Percentiles rank a stretch among this genome's conserved stretches.
phyloP scores from a whole-genome alignment of 116 monocot species.

The Trichopus zeylanicus region DNA sequence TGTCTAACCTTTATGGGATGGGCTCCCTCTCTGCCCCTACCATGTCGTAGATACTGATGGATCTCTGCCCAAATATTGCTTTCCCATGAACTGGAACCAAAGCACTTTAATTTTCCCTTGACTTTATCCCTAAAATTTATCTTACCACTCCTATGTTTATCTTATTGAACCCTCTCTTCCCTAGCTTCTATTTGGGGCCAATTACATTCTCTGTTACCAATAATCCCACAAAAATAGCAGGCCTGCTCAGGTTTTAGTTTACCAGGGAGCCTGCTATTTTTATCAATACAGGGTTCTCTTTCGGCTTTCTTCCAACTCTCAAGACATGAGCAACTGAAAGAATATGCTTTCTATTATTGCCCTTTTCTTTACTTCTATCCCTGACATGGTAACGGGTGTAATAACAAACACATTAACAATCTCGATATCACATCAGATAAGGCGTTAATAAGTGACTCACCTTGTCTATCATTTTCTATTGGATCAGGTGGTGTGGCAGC shows the following conservation, averaged over 20 bases:
- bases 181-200: slow-evolving; percentile 32
- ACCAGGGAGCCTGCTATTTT: slow-evolving; percentile 11
- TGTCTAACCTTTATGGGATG: slow-evolving; percentile 10
- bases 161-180: slow-evolving; percentile 15
- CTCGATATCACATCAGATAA: slow-evolving; percentile 8
- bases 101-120: slow-evolving; percentile 21
- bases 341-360: slow-evolving; percentile 15
- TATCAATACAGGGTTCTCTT: slow-evolving; percentile 17
- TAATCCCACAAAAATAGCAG: slow-evolving; percentile 43
- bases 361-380: slow-evolving; percentile 16
- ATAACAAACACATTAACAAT: slow-evolving; percentile 38
- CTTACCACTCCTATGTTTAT: slow-evolving; percentile 29
- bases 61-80: slow-evolving; percentile 15
- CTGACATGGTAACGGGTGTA: slow-evolving; percentile 59
- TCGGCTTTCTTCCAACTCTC: slow-evolving; percentile 15
- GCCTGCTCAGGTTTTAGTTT: slow-evolving; percentile 20
- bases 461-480: slow-evolving; percentile 47
- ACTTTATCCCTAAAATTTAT: slow-evolving; percentile 11
- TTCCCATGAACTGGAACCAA: slow-evolving; percentile 21
- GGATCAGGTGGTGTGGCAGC: slow-evolving; percentile 12
- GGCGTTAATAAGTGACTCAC: slow-evolving; percentile 15
- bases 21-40: slow-evolving; percentile 10
- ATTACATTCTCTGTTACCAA: slow-evolving; percentile 40
- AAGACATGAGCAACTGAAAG: slow-evolving; percentile 19
- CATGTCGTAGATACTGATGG: slow-evolving; percentile 3